Evolutionary conservation across 768 basidiomycete genomes (phyloP).

Genomic region (Boletus bicolor): DNA sequence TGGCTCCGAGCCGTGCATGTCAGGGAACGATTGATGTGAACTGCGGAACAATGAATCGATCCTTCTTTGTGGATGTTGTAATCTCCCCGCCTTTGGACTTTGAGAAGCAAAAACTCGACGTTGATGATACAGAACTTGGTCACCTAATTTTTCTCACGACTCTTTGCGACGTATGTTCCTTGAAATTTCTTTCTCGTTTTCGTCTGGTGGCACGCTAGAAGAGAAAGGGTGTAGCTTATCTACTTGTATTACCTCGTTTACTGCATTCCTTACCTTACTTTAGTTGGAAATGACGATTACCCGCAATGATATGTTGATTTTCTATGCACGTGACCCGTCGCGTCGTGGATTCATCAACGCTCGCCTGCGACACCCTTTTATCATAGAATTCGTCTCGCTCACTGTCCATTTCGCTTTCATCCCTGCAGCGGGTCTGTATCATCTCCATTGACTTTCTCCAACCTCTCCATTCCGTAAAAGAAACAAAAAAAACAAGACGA

Average conservation of each 20-base stretch:
- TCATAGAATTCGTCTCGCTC: conserved; percentile 3
- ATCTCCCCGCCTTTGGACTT: background rate
- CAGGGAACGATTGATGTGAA: conserved; percentile 58
- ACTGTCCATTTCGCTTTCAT: conserved; percentile 1
- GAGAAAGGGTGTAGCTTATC: conserved; percentile 16
- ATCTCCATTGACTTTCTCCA: background rate
- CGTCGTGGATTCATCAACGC: conserved; percentile 7
- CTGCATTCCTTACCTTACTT: conserved; percentile 10
- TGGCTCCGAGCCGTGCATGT: conserved; percentile 51
- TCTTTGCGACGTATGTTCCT: conserved; percentile 3
- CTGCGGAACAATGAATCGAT: background rate
- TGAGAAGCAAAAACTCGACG: background rate
- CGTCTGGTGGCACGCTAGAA: conserved; percentile 12
- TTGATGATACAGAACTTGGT: conserved; percentile 6
- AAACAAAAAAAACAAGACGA: background rate
- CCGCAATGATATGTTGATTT: conserved; percentile 24
- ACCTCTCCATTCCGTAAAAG: background rate
- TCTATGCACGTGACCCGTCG: conserved; percentile 23
- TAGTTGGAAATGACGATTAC: conserved; percentile 5
- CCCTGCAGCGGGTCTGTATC: conserved; percentile 30
- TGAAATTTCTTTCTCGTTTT: background rate
- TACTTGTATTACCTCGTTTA: conserved; percentile 20
- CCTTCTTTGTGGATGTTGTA: background rate
- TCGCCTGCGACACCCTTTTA: background rate
- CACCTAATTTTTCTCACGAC: conserved; percentile 5